These are phyloP conservation scores for Luvunga scandens DNA, from an alignment of 345 rosid species.

Conservation along the genomic window DNA sequence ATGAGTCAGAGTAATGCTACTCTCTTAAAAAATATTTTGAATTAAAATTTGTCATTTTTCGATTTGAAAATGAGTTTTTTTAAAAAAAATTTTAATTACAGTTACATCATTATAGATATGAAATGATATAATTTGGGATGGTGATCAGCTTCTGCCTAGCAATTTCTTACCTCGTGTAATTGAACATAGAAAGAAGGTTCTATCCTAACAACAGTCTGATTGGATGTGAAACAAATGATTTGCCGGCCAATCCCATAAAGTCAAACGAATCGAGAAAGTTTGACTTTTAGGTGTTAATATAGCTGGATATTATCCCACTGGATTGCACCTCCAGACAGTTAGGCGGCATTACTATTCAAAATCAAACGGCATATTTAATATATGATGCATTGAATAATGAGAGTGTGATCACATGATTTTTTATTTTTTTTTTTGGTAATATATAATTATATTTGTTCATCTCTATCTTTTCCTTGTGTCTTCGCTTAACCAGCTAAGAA, in stretches of 20 bases:
- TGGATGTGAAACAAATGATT: conserved; percentile 5
- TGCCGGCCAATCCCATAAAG: conserved; percentile 5
- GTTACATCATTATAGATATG: no score
- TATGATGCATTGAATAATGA: no score
- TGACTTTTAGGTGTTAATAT: conserved; percentile 12
- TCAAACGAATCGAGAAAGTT: conserved; percentile 16
- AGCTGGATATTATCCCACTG: conserved; percentile 5
- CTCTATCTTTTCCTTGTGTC: not conserved
- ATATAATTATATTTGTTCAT: not conserved
- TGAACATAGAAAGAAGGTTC: no score
- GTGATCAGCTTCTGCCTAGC: no score
- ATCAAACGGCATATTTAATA: not conserved
- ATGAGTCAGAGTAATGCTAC: no score
- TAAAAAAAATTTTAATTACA: no score
- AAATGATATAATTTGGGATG: no score
- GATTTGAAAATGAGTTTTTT: no score
- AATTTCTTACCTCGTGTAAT: no score
- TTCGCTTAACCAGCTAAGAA: not conserved
- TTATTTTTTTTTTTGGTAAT: not conserved
- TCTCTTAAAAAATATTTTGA: no score
- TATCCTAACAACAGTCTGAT: not conserved
- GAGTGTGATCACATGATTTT: not conserved
- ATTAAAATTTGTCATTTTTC: no score
- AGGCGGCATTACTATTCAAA: not conserved
- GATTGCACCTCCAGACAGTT: not conserved